Evolutionary conservation across 2,329 filamentous ascomycete genomes (phyloP).

Genomic region (Nigrospora oryzae): DNA sequence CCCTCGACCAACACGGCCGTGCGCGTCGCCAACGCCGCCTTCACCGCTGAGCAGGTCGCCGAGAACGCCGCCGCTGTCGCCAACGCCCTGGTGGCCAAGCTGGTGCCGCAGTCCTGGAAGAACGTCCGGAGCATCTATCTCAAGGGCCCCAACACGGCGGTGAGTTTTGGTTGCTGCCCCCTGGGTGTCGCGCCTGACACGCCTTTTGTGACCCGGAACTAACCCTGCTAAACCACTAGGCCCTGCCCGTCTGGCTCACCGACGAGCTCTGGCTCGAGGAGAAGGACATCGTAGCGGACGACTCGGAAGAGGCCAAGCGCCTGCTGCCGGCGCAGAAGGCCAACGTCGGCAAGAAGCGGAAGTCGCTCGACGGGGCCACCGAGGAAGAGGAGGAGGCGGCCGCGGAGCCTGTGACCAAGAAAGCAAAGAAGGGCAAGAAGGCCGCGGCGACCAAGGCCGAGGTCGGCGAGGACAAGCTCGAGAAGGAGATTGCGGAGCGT

Average conservation of each 20-base stretch:
- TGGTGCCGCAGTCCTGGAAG: conserved; percentile 78
- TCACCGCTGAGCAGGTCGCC: conserved; percentile 65
- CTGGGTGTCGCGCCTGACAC: no score
- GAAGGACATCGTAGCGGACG: conserved; percentile 59
- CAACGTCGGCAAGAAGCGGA: conserved; percentile 13
- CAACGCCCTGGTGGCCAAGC: conserved; percentile 63
- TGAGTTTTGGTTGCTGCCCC: background rate
- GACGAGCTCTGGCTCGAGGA: conserved; percentile 84
- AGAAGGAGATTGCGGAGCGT: conserved; percentile 51
- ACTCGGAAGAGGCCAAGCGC: conserved; percentile 37
- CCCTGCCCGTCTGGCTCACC: conserved; percentile 90
- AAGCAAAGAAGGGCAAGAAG: conserved; percentile 29
- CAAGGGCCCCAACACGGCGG: conserved; percentile 78
- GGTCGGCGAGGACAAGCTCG: conserved; percentile 42
- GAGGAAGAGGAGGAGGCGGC: conserved; percentile 21
- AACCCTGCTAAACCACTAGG: conserved; percentile 17
- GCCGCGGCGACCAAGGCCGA: conserved; percentile 20
- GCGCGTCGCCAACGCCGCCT: conserved; percentile 67
- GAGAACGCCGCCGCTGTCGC: conserved; percentile 74
- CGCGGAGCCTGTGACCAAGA: conserved; percentile 29
- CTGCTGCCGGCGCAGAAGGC: conserved; percentile 23
- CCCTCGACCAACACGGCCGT: conserved; percentile 74
- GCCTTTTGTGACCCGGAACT: background rate
- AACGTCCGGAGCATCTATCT: conserved; percentile 80
- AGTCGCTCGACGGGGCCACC: background rate